phyloP scores from a whole-genome alignment of 257 asterid genomes.

The Misopates orontium region DNA sequence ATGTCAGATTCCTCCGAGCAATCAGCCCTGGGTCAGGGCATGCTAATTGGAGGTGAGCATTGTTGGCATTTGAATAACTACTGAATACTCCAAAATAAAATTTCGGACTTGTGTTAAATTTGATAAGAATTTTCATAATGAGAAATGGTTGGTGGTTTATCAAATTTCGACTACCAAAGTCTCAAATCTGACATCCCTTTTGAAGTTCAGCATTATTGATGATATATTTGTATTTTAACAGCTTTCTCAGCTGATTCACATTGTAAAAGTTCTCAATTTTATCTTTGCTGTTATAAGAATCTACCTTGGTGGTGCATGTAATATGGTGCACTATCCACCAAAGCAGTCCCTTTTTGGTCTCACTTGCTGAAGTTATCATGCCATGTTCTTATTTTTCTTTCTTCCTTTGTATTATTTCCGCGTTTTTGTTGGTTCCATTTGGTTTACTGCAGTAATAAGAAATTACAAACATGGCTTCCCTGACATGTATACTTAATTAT shows the following conservation, averaged over 20 bases:
- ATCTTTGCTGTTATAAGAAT: not conserved
- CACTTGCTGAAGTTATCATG: not conserved
- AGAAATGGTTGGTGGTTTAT: no score
- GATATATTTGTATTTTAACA: no score
- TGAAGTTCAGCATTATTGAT: no score
- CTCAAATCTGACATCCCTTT: no score
- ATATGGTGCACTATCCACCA: not conserved
- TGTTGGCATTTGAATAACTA: not conserved
- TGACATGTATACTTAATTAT: not conserved
- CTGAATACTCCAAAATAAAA: not conserved
- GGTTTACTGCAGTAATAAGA: not conserved
- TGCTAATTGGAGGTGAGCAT: constrained; percentile 68
- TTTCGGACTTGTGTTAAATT: no score
- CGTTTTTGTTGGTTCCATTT: not conserved
- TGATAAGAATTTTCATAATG: no score
- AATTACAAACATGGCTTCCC: not conserved
- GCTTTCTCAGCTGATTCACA: not conserved
- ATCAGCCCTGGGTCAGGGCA: constrained; percentile 54
- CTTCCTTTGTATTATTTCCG: not conserved
- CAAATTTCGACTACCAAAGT: no score
- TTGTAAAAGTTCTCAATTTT: not conserved
- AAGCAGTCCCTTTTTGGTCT: not conserved
- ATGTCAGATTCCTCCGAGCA: constrained; percentile 48
- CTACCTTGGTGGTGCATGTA: not conserved
- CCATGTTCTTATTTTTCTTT: not conserved